A percentile compares a stretch with the other conserved stretches of the same genome.
Conservation (phyloP, 495 filamentous ascomycete species). For the Hypoxylon perforatum region DNA sequence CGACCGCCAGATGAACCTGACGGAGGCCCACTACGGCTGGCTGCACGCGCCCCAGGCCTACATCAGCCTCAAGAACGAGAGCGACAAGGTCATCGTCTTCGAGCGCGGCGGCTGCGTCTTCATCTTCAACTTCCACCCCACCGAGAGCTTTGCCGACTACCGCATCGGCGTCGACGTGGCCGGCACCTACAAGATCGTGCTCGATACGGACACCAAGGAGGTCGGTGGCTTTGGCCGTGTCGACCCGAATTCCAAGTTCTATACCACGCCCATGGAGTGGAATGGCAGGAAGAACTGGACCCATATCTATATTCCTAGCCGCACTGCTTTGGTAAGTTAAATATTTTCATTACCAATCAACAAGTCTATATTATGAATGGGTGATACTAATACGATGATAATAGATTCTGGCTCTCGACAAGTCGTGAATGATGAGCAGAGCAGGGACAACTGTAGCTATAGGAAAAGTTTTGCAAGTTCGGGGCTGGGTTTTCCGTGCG, state of each 20-base stretch:
- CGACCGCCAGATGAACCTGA: conserved; percentile 88
- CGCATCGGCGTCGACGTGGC: conserved; percentile 84
- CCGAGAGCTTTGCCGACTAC: conserved; percentile 91
- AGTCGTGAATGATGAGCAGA: conserved; percentile 6
- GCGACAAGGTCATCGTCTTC: conserved; percentile 95
- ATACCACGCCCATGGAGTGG: conserved; percentile 89
- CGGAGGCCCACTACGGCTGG: conserved; percentile 93
- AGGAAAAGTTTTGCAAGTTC: neutral
- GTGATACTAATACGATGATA: conserved; percentile 19
- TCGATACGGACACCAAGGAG: conserved; percentile 80
- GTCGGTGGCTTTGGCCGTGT: conserved; percentile 86
- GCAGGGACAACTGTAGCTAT: neutral
- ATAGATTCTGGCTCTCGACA: conserved; percentile 43
- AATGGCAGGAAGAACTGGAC: conserved; percentile 88
- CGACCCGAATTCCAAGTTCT: conserved; percentile 81
- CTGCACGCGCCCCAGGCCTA: conserved; percentile 87
- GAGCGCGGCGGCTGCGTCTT: conserved; percentile 91
- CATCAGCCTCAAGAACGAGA: conserved; percentile 92
- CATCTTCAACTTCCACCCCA: conserved; percentile 96
- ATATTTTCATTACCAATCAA: neutral
- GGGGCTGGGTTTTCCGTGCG: neutral
- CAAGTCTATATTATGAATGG: neutral
- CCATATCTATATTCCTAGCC: conserved; percentile 89
- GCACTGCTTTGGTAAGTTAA: conserved; percentile 83
- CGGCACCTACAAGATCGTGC: conserved; percentile 88